A percentile compares a stretch with the other conserved stretches of the same genome.
Evolutionary conservation across 2,329 filamentous ascomycete species (phyloP).

Genomic region (Ophiostoma montium): DNA sequence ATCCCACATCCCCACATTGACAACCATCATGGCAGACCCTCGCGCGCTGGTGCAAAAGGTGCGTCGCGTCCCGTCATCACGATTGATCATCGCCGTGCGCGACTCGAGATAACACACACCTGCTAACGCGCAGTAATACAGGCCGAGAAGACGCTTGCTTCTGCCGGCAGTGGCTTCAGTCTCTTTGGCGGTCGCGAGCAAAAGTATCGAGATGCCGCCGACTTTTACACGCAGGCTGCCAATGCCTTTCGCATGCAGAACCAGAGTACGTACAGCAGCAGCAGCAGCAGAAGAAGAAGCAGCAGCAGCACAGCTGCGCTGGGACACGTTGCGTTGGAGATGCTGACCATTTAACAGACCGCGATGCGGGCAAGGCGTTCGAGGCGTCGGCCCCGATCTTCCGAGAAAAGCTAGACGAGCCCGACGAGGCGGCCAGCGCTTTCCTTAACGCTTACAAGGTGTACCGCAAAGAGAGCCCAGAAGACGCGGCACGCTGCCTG

Average conservation of each 20-base stretch:
- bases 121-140: constrained; percentile 29
- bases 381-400: constrained; percentile 77
- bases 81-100: no score
- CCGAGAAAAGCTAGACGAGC: constrained; percentile 68
- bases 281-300: no score
- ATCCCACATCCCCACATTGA: neutral
- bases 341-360: constrained; percentile 35
- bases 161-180: constrained; percentile 69
- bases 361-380: constrained; percentile 76
- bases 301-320: no score
- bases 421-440: constrained; percentile 82
- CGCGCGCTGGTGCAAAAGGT: constrained; percentile 69
- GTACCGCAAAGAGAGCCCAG: constrained; percentile 72
- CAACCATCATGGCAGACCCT: constrained; percentile 38
- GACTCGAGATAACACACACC: neutral
- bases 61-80: no score
- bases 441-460: constrained; percentile 88
- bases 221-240: constrained; percentile 75
- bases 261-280: constrained; percentile 42
- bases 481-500: constrained; percentile 69
- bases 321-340: no score
- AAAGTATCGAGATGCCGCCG: constrained; percentile 80
- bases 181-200: constrained; percentile 79
- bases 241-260: constrained; percentile 87
- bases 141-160: constrained; percentile 72